These are phyloP conservation scores for Pleomassaria siparia DNA, from an alignment of 2,329 filamentous ascomycete species.

Conservation along the genomic window DNA sequence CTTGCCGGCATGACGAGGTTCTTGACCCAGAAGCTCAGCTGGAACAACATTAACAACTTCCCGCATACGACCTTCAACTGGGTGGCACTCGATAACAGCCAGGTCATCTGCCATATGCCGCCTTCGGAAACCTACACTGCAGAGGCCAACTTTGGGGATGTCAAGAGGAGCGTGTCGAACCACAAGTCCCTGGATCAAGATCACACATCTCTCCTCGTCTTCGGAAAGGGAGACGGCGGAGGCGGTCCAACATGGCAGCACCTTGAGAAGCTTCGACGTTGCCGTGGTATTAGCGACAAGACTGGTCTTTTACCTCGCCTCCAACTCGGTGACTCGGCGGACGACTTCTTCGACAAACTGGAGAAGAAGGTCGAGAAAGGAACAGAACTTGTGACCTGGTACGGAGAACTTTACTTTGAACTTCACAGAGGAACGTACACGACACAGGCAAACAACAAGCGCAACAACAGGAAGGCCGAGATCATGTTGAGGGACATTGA, in stretches of 20 bases:
- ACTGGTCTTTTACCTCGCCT: constrained; percentile 81
- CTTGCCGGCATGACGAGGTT: constrained; percentile 95
- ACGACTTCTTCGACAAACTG: constrained; percentile 88
- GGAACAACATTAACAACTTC: constrained; percentile 99
- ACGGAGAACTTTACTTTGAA: constrained; percentile 97
- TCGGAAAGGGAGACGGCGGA: constrained; percentile 94
- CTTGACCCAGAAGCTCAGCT: constrained; percentile 97
- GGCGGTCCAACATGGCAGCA: constrained; percentile 93
- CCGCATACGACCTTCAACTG: constrained; percentile 99
- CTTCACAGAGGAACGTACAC: constrained; percentile 96
- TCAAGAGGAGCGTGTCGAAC: constrained; percentile 83
- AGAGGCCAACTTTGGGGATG: constrained; percentile 90
- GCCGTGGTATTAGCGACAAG: constrained; percentile 87
- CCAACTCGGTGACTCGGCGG: constrained; percentile 85
- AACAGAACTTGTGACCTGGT: constrained; percentile 87
- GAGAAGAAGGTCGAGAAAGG: constrained; percentile 71
- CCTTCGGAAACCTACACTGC: constrained; percentile 95
- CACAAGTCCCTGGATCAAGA: constrained; percentile 97
- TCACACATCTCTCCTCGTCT: constrained; percentile 84
- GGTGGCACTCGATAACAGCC: constrained; percentile 92
- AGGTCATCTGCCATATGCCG: constrained; percentile 97
- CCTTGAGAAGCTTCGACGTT: constrained; percentile 89
- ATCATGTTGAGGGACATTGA: constrained; percentile 85
- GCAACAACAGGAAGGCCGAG: constrained; percentile 86
- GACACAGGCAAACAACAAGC: constrained; percentile 96